Base-by-base conservation (phyloP, 2,329 filamentous ascomycete genomes). In the Colletotrichum plurivorum region DNA sequence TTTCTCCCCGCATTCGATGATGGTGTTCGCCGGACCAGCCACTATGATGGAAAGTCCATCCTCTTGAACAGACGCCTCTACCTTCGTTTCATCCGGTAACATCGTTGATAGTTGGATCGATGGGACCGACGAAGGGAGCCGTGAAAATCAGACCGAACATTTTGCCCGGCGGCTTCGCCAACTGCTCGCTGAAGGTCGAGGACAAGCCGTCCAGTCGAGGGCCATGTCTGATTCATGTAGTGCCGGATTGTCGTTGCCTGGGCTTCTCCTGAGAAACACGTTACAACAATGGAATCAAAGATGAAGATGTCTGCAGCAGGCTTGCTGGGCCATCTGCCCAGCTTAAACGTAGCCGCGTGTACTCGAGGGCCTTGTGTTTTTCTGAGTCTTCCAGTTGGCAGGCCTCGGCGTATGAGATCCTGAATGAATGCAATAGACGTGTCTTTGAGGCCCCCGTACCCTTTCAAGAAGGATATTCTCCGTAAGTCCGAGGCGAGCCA, bases 1-100 rank as follows among this genome's bases (percentile, higher is more conserved):
- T 22, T 55, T 31, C 16, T 41, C 52, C 5, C 52, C 52, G 12
- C 52, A 55, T 13, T 55, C 52, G 16, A 31, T 31, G n/a, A 55
- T 41, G n/a, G n/a, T 20, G 10, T 20, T 16, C 6, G 31, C 10
- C 2, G n/a, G 16, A 3, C 52, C 52, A 2, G 10, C 20, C 15
- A 55, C 15, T 1, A n/a, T 15, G 5, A 55, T 1, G 9, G 4
- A 12, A 0, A 55, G 52, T 4, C 52, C 20, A 7, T 18, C 9
- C 5, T 22, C 52, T 1, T 4, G 5, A 51, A 18, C 6, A 27
- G 20, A 10, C 7, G 12, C 48, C 48, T 10, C 12, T 3, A 27
- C 22, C 7, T 15, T 5, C 10, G 48, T 51, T 25, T 31, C 15
- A 20, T 51, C 48, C 12, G 18, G 48, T 15, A 51, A 22, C 3